Base-by-base conservation (phyloP, 768 basidiomycete species). In the Pleurotus giganteus region DNA sequence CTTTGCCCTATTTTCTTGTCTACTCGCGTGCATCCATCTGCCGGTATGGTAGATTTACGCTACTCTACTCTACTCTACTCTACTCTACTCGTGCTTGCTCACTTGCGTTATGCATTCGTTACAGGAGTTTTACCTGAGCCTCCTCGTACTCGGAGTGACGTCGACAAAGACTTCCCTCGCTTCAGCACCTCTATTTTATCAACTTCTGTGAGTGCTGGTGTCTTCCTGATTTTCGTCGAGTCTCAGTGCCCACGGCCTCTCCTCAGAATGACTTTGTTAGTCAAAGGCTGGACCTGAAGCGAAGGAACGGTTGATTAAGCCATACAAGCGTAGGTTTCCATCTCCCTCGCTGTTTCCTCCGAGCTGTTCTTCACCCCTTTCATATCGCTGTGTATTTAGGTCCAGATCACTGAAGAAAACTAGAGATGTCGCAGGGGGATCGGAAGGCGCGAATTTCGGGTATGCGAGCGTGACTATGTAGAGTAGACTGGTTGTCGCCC, bases 401-500 rank as follows among this genome's bases (percentile, higher is more conserved):
- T 84, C 90, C 29, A 79, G 89, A 37, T 88, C 88, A 15, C 71
- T 84, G 2, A 88, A 86, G 65, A 79, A 77, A 60, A 91, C 86
- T 31, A 75, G 88, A 58, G 92, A 94, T 32, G 92, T 96, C 17
- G 88, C 91, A 9, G 72, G 93, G 63, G 93, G 93, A 2, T 68
- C 94, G 54, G 91, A 91, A 61, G 90, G 88, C 6, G 88, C 91
- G 7, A 86, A 82, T 57, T 95, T 94, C 68, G 93, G 93, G 6
- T 92, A 89, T 67, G 84, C 91, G 2, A 84, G 86, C 3, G 73
- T 84, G 50, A 74, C 76, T 31, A 81, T 83, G 79, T 83, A 65
- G 19, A n/a, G 53, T 52, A 29, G 37, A 53, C 21, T n/a, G n/a
- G n/a, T n/a, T n/a, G n/a, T n/a, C n/a, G n/a, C n/a, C n/a, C n/a